A percentile compares a stretch with the other conserved stretches of the same genome.
Conservation (phyloP, 495 filamentous ascomycete genomes). For the Cetradonia linearis region DNA sequence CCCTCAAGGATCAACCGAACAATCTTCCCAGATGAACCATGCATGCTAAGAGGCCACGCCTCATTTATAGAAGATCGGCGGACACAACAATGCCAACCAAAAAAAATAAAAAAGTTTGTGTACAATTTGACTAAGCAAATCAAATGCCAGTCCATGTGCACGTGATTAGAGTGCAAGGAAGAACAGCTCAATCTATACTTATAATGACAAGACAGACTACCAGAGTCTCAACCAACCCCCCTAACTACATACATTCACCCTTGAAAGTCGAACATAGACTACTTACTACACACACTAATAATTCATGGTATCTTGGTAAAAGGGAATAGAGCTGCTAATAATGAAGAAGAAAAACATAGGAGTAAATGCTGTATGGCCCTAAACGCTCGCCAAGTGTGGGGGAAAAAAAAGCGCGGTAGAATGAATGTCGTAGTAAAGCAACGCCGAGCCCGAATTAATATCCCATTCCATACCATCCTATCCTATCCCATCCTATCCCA, state of each 20-base stretch:
- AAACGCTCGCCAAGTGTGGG: constrained; percentile 2
- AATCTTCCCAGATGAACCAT: too few relatives aligned
- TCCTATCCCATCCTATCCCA: not conserved
- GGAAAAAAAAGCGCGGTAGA: not conserved
- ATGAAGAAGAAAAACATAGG: not conserved
- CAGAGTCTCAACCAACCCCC: constrained; percentile 1
- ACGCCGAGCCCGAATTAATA: not conserved
- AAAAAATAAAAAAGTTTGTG: too few relatives aligned
- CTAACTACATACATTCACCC: not conserved
- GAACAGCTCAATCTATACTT: not conserved
- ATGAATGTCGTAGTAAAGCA: not conserved
- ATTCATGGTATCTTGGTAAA: constrained; percentile 15
- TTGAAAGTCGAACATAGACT: not conserved
- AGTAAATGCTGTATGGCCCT: not conserved
- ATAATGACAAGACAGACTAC: not conserved
- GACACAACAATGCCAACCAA: not conserved
- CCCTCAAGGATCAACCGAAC: too few relatives aligned
- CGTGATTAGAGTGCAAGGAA: not conserved
- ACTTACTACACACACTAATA: constrained; percentile 4
- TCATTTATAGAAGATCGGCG: not conserved
- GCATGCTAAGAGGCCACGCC: not conserved
- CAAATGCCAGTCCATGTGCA: not conserved
- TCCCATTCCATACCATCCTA: too few relatives aligned
- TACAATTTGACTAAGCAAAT: not conserved
- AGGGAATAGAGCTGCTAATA: too few relatives aligned